Evolutionary conservation across 108 stramenopile genomes (phyloP).

Genomic region (Conticribra guillardii): DNA sequence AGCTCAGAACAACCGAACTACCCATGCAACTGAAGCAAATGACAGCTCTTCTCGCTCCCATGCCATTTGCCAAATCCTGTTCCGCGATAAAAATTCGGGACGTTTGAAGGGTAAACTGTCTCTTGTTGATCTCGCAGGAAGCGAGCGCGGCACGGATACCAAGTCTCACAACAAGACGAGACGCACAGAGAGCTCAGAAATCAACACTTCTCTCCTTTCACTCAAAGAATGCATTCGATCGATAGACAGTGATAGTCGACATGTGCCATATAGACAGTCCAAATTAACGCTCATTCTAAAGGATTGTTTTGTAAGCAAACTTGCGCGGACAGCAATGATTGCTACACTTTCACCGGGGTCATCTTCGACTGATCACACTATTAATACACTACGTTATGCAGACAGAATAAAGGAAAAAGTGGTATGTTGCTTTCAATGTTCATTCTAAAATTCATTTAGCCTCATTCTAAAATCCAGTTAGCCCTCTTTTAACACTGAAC

Average conservation of each 20-base stretch:
- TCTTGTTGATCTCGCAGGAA: constrained; percentile 97
- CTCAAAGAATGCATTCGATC: constrained; percentile 98
- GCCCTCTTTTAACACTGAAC: background rate
- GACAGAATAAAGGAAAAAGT: constrained; percentile 94
- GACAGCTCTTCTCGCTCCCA: constrained; percentile 93
- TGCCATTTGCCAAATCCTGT: constrained; percentile 95
- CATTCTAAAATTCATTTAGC: background rate
- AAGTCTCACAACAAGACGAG: constrained; percentile 95
- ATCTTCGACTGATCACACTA: constrained; percentile 94
- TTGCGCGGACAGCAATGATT: constrained; percentile 97
- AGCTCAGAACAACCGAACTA: constrained; percentile 94
- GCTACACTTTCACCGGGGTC: constrained; percentile 94
- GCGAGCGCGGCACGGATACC: constrained; percentile 95
- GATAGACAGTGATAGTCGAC: constrained; percentile 74
- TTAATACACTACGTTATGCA: constrained; percentile 98
- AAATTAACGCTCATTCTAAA: constrained; percentile 98
- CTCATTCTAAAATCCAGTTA: background rate
- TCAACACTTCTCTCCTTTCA: constrained; percentile 96
- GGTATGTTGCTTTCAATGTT: constrained; percentile 33
- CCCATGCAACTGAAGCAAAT: constrained; percentile 94
- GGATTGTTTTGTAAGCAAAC: constrained; percentile 93
- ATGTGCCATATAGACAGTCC: constrained; percentile 98
- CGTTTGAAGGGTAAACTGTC: constrained; percentile 86
- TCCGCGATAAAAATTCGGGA: constrained; percentile 66
- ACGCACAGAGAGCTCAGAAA: constrained; percentile 95